Evolutionary conservation across 164 flowering plant species (phyloP).

Genomic region (Annona squamosa): DNA sequence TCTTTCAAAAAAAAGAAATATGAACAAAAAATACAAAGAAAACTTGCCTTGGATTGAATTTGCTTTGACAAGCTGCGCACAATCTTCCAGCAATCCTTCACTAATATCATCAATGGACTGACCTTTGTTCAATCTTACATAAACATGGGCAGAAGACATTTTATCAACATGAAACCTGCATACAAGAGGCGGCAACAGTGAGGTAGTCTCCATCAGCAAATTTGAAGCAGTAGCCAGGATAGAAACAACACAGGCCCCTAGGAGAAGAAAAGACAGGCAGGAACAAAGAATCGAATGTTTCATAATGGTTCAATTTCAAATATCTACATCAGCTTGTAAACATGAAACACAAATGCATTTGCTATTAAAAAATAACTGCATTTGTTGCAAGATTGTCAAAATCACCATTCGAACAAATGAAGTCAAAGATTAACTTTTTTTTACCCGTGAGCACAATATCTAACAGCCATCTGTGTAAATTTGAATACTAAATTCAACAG

Average conservation of each 20-base stretch:
- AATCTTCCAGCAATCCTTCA: slow-evolving; percentile 89
- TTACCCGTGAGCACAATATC: too few species aligned
- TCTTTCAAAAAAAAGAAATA: neutral
- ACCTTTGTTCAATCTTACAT: slow-evolving; percentile 77
- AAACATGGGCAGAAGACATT: slow-evolving; percentile 99
- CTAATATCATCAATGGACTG: slow-evolving; percentile 82
- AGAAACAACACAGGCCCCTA: neutral
- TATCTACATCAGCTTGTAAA: too few species aligned
- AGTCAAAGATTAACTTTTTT: too few species aligned
- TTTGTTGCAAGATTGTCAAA: too few species aligned
- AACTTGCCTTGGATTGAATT: slow-evolving; percentile 90
- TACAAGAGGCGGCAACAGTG: neutral
- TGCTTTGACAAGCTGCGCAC: slow-evolving; percentile 96
- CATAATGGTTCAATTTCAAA: too few species aligned
- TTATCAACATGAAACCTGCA: slow-evolving; percentile 98
- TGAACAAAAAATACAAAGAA: neutral
- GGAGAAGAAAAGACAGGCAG: neutral
- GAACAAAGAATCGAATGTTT: neutral
- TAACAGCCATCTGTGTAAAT: too few species aligned
- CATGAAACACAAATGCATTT: too few species aligned
- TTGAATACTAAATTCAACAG: too few species aligned
- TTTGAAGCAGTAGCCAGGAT: neutral
- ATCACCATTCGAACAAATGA: too few species aligned
- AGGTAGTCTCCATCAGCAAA: neutral
- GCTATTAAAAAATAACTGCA: too few species aligned